phyloP scores from a whole-genome alignment of 345 rosid species.

The Arabidopsis suecica region DNA sequence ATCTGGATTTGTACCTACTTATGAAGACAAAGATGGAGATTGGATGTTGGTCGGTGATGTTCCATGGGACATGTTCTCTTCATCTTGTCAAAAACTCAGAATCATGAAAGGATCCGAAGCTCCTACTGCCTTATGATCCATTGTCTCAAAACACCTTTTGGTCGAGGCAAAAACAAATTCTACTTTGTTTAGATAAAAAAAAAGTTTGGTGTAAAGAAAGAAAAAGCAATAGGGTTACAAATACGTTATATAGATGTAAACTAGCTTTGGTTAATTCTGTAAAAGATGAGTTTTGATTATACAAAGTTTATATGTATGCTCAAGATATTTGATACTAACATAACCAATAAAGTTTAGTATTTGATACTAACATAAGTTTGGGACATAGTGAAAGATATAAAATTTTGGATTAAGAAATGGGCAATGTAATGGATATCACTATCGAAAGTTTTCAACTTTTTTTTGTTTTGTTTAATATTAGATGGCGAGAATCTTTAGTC shows the following conservation, averaged over 20 bases:
- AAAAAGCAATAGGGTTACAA: slow-evolving; percentile 6
- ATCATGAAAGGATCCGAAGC: slow-evolving; percentile 90
- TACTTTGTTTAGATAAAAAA: slow-evolving; percentile 14
- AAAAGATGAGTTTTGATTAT: slow-evolving; percentile 25
- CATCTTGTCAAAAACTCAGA: slow-evolving; percentile 81
- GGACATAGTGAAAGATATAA: neutral
- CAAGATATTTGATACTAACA: neutral
- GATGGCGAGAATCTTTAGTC: slow-evolving; percentile 43
- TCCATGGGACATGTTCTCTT: slow-evolving; percentile 87
- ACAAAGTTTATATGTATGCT: neutral
- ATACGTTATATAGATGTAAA: slow-evolving; percentile 22
- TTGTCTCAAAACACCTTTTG: neutral
- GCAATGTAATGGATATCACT: neutral
- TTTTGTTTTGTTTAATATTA: neutral
- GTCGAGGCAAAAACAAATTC: neutral
- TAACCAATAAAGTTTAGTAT: neutral
- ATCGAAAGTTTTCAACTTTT: slow-evolving; percentile 12
- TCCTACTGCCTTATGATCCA: slow-evolving; percentile 9
- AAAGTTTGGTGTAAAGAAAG: slow-evolving; percentile 14
- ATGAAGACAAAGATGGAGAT: slow-evolving; percentile 87
- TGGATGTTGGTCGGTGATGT: slow-evolving; percentile 94
- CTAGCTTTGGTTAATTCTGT: slow-evolving; percentile 5
- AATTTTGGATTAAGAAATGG: neutral
- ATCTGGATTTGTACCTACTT: slow-evolving; percentile 72
- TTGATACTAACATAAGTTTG: no score